Evolutionary conservation across 1,284 basidiomycete species (phyloP).

Genomic region (Porodaedalea pini): DNA sequence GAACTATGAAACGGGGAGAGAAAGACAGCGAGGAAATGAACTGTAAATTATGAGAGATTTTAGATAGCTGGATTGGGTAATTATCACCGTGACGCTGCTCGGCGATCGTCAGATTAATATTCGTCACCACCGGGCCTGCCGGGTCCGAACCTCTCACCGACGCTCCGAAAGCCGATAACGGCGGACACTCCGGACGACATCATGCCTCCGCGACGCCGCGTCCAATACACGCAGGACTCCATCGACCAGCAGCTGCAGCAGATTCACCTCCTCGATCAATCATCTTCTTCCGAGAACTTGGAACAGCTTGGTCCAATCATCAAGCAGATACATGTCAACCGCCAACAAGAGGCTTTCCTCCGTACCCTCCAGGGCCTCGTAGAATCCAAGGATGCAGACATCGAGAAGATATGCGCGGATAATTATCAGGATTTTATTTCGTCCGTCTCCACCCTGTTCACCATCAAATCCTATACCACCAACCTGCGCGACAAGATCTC

Average conservation of each 20-base stretch:
- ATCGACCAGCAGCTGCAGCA: conserved; percentile 84
- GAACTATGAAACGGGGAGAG: too few relatives aligned
- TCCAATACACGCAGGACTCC: conserved; percentile 72
- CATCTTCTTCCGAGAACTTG: conserved; percentile 85
- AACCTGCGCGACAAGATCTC: conserved; percentile 78
- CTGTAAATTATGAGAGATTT: too few relatives aligned
- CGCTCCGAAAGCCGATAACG: neutral
- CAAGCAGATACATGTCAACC: conserved; percentile 86
- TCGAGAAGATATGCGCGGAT: conserved; percentile 91
- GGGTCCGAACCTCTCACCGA: too few relatives aligned
- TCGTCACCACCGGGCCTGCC: too few relatives aligned
- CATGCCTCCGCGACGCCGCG: conserved; percentile 72
- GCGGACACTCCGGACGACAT: too few relatives aligned
- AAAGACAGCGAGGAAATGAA: neutral
- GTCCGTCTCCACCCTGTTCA: conserved; percentile 92
- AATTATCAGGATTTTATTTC: conserved; percentile 99
- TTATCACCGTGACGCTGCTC: too few relatives aligned
- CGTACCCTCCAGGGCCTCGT: conserved; percentile 84
- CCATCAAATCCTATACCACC: conserved; percentile 86
- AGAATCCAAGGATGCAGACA: conserved; percentile 91
- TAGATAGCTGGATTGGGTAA: too few relatives aligned
- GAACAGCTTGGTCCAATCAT: conserved; percentile 92
- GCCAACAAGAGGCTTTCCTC: conserved; percentile 90
- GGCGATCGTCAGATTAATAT: too few relatives aligned
- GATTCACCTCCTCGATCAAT: conserved; percentile 81